Percentiles rank a stretch among this genome's conserved stretches.
phyloP scores from a whole-genome alignment of 768 basidiomycete genomes.

The Austroboletus eburneus region DNA sequence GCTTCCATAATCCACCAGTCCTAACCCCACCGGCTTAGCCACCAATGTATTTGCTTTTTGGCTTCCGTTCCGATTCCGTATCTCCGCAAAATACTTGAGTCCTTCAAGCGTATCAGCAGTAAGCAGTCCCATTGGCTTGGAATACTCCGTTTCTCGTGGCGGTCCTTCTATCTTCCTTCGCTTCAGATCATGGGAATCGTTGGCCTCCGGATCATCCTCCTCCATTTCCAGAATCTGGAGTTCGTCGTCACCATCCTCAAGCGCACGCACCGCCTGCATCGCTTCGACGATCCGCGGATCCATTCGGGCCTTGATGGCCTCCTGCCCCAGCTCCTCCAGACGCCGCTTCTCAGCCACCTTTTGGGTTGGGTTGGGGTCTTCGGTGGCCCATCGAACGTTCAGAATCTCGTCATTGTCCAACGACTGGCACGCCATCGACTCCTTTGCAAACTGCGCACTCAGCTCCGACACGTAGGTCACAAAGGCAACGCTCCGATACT shows the following conservation, averaged over 20 bases:
- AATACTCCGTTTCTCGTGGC: slow-evolving; percentile 29
- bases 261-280: slow-evolving; percentile 75
- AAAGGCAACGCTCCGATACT: slow-evolving; percentile 94
- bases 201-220: slow-evolving; percentile 35
- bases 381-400: slow-evolving; percentile 98
- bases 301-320: slow-evolving; percentile 80
- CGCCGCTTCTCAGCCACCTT: slow-evolving; percentile 83
- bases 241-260: slow-evolving; percentile 72
- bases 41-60: slow-evolving; percentile 18
- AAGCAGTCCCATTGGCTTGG: slow-evolving; percentile 56
- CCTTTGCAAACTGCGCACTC: slow-evolving; percentile 93
- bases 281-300: slow-evolving; percentile 89
- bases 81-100: slow-evolving; percentile 86
- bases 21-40: slow-evolving; percentile 42
- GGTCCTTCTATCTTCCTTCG: slow-evolving; percentile 31
- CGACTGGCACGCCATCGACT: slow-evolving; percentile 98
- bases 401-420: slow-evolving; percentile 96
- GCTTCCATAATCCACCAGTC: slow-evolving; percentile 75
- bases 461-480: slow-evolving; percentile 89
- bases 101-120: slow-evolving; percentile 85
- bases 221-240: slow-evolving; percentile 32
- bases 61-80: slow-evolving; percentile 62
- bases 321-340: slow-evolving; percentile 78
- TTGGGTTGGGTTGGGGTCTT: slow-evolving; percentile 93
- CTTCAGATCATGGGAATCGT: slow-evolving; percentile 34